Base-by-base conservation (phyloP, 192 early-diverging fungal genomes). In the Coemansia sp. region DNA sequence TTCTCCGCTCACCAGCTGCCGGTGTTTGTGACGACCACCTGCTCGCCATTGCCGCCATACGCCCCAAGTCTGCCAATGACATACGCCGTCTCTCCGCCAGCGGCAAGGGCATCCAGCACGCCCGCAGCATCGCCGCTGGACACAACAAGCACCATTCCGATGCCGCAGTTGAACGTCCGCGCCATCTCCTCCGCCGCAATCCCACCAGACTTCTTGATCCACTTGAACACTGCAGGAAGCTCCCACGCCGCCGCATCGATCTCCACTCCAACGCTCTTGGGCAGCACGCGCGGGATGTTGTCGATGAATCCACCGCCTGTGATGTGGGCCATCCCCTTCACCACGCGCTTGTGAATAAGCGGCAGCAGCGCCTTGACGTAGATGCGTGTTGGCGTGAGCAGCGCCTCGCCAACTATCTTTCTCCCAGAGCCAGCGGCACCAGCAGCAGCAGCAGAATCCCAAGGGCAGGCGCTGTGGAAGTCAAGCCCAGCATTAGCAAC, bases 131-230 rank as follows among this genome's bases (percentile, higher is more conserved):
- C 70, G 32, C 81, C 87, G 22, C 68, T 53, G 44, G 86, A 86
- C 11, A 94, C 95, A 38, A 98, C 88, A 9, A 98, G 74, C 32
- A 97, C 92, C 97, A 99, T 98, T 63, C 98, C 98, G 67, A 99
- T 93, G 67, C 98, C 98, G 77, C 96, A 98, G 90, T 99, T 99
- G 86, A 99, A 99, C 0, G 98, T 98, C 56, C 98, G 88, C 7
- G 94, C 90, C 86, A 99, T 90, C 77, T 99, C 97, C 64, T 84
- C 91, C 66, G 77, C 66, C n/a, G 65, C 54, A 14, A 82, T 73
- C 41, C 48, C 46, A 64, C 98, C 98, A 19, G 90, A 85, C 59
- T 83, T 71, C 85, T 93, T 92, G 64, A 98, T 68, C 98, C 98
- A 99, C 74, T 89, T 87, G 86, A 99, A 99, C 57, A 98, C 93